Evolutionary conservation across 495 filamentous ascomycete species (phyloP), one percentile per base, ranked within the genome.

Genomic region (Pseudoneurospora amorphoporcata): DNA sequence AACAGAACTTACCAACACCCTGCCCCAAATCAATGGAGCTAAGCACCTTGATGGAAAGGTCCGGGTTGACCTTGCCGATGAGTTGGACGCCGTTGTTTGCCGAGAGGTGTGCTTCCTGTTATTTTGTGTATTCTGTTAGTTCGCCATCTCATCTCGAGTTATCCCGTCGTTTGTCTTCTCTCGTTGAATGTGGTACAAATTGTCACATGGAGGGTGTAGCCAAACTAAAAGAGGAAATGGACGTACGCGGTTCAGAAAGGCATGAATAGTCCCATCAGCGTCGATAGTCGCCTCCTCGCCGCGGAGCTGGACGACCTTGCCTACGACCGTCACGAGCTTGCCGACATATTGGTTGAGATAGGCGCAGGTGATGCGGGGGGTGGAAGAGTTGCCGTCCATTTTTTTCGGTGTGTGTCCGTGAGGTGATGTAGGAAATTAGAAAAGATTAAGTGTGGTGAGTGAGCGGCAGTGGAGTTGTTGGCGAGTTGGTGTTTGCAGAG

Each of bases 61-160:
- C 94, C 75, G 85, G 84, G 75, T 94, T 90, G 71, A 99, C 94
- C 82, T 95, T 98, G 70, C 94, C 96, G 53, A 98, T 90, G 73
- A 99, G 83, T 82, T 99, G 96, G 19, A 92, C 90, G 61, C 92
- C 88, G 80, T 92, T 93, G 69, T 92, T 90, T 79, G 92, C 85
- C 69, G 88, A 85, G 45, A 98, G 83, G 79, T 97, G 92, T 40
- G 88, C 87, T 74, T 97, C 94, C 86, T 94, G 53, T 32, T 14
- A 8, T 45, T 8, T 41, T 41, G 3, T 8, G 37, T 37, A 37
- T 38, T 72, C 39, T 74, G 73, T 72, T 29, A 74, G 69, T 70
- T 65, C n/a, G 70, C 78, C 71, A 74, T 72, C 73, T 37, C 41
- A 40, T 40, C 39, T 40, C 35, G 23, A 23, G 23, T 23, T 23